Evolutionary conservation across 805 yeast genomes (phyloP).

Genomic region (Spathaspora passalidarum): DNA sequence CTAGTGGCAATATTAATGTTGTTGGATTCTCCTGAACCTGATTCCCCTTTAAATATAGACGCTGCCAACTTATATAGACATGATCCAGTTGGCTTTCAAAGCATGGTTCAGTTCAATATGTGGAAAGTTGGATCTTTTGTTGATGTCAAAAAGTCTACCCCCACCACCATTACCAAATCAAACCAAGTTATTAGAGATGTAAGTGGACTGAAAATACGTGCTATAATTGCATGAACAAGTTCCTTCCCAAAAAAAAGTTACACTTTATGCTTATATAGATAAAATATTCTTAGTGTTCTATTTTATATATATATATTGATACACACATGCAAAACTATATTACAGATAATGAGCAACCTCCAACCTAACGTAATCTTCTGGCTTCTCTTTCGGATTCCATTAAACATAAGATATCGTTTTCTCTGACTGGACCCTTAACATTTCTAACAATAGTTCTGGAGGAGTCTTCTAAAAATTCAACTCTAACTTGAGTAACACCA

Average conservation of each 20-base stretch:
- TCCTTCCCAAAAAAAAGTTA: background rate
- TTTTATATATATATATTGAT: background rate
- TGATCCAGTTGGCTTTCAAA: conserved; percentile 38
- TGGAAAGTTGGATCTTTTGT: conserved; percentile 36
- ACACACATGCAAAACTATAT: background rate
- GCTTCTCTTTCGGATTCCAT: conserved; percentile 99
- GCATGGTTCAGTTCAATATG: conserved; percentile 37
- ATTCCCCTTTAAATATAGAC: conserved; percentile 69
- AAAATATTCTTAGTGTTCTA: background rate
- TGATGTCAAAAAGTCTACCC: conserved; percentile 1
- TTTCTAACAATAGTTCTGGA: conserved; percentile 50
- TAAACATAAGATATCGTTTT: conserved; percentile 91
- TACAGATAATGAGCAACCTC: background rate
- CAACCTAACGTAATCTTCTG: conserved; percentile 12
- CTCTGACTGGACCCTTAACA: conserved; percentile 51
- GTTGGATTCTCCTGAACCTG: conserved; percentile 64
- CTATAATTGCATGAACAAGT: background rate
- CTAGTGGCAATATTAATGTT: conserved; percentile 57
- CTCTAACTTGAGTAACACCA: conserved; percentile 64
- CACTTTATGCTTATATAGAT: background rate
- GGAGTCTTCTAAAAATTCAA: conserved; percentile 46
- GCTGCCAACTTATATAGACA: conserved; percentile 56
- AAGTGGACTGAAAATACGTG: conserved; percentile 4
- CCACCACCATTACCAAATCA: conserved; percentile 5
- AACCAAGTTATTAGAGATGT: conserved; percentile 6